These are phyloP conservation scores for Knufia fluminis DNA, from an alignment of 2,329 filamentous ascomycete species.

Conservation along the genomic window DNA sequence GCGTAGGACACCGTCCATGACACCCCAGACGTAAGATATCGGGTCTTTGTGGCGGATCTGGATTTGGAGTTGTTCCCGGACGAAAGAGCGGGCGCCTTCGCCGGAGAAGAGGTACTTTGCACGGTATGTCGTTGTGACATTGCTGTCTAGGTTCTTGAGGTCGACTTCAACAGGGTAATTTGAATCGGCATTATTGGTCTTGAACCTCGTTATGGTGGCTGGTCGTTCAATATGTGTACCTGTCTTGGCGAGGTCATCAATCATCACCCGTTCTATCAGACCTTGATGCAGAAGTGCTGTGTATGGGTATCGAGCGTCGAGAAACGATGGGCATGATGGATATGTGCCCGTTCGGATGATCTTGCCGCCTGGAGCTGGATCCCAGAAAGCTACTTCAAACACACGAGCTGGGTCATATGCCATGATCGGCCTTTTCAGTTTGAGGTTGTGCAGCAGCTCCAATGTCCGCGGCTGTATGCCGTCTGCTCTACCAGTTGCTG, in stretches of 20 bases:
- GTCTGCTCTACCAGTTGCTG: constrained; percentile 76
- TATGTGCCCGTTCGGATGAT: constrained; percentile 58
- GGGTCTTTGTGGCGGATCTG: constrained; percentile 55
- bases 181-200: constrained; percentile 50
- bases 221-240: constrained; percentile 48
- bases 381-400: constrained; percentile 61
- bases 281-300: constrained; percentile 55
- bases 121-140: constrained; percentile 54
- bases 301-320: constrained; percentile 56
- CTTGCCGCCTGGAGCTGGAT: constrained; percentile 45
- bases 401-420: constrained; percentile 77
- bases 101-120: constrained; percentile 56
- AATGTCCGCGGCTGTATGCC: constrained; percentile 85
- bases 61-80: constrained; percentile 56
- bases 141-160: constrained; percentile 67
- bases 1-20: constrained; percentile 56
- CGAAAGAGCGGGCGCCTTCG: constrained; percentile 53
- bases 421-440: constrained; percentile 80
- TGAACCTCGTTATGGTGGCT: constrained; percentile 54
- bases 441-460: constrained; percentile 81
- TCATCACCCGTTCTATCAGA: constrained; percentile 53
- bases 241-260: constrained; percentile 52
- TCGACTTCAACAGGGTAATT: constrained; percentile 74
- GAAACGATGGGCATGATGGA: constrained; percentile 81
- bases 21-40: constrained; percentile 56